Percentiles rank a stretch among this genome's conserved stretches.
These are phyloP conservation scores for Tuber indicum DNA, from an alignment of 495 filamentous ascomycete genomes.

Conservation along the genomic window DNA sequence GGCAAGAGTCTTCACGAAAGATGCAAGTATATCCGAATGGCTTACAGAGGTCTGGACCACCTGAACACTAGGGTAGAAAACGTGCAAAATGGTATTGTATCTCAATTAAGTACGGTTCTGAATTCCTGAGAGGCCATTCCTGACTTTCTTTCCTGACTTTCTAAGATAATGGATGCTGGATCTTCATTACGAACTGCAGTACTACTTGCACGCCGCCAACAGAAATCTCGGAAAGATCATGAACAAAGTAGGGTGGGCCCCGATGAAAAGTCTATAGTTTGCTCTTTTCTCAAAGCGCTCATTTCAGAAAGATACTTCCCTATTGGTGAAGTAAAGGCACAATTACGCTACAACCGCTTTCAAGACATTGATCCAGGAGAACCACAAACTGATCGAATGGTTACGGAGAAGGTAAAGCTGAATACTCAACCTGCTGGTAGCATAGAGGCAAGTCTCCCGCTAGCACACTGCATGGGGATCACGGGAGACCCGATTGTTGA, in stretches of 20 bases:
- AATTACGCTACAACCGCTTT: slow-evolving; percentile 45
- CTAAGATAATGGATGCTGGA: slow-evolving; percentile 41
- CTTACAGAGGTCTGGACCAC: slow-evolving; percentile 40
- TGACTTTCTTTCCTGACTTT: slow-evolving; percentile 44
- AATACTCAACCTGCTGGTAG: slow-evolving; percentile 7
- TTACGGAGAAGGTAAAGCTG: slow-evolving; percentile 5
- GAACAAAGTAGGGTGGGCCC: slow-evolving; percentile 12
- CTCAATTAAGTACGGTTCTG: slow-evolving; percentile 44
- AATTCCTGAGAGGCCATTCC: slow-evolving; percentile 42
- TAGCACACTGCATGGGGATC: no score
- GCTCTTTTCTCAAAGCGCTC: slow-evolving; percentile 31
- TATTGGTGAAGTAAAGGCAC: slow-evolving; percentile 46
- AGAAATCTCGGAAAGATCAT: slow-evolving; percentile 35
- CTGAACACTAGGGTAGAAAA: slow-evolving; percentile 41
- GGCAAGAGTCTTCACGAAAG: slow-evolving; percentile 15
- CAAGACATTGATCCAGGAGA: slow-evolving; percentile 42
- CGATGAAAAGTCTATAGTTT: slow-evolving; percentile 16
- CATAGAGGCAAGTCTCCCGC: neutral
- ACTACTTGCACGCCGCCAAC: slow-evolving; percentile 40
- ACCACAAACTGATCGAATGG: slow-evolving; percentile 37
- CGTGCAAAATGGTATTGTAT: slow-evolving; percentile 41
- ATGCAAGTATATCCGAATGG: slow-evolving; percentile 28
- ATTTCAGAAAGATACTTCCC: slow-evolving; percentile 41
- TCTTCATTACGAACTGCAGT: slow-evolving; percentile 41
- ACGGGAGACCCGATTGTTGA: no score